Evolutionary conservation across 2,329 filamentous ascomycete species (phyloP), one percentile per base, ranked within the genome.

Genomic region (Ophiostoma tasmaniense): DNA sequence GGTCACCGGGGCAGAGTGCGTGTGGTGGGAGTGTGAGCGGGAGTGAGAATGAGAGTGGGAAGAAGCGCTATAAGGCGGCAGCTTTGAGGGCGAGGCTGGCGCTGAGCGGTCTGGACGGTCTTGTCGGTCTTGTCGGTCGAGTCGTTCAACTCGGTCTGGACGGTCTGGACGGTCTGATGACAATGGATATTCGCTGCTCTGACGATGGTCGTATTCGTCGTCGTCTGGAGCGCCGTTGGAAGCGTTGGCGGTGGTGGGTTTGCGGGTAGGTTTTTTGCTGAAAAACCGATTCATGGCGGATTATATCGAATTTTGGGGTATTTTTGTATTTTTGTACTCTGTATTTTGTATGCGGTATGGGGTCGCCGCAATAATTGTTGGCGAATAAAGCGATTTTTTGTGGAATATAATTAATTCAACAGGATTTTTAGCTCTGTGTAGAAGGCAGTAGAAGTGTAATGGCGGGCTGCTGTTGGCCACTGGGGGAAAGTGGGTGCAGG

Each of bases 241-340:
- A 42, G 64, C 37, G 66, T 80, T 79, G 74, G 78, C 77, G 75
- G 78, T 76, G 73, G 78, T 76, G 73, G 79, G 77, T 76, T 82
- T 83, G 76, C 80, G 78, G 75, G 78, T 76, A 72, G 80, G 77
- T 77, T 82, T 83, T 76, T 81, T 79, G 74, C 74, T 77, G 76
- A 84, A 84, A 81, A 83, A 81, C 81, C 64, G 64, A 45, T 84
- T 84, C 83, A 84, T 84, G 80, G 75, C 64, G 39, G 22, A 20
- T 68, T 66, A 68, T 64, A 33, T 39, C n/a, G n/a, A n/a, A 37
- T 65, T 68, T 67, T 72, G 50, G 33, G 17, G 30, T 52, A 61
- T 10, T 37, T 64, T 68, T 69, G 70, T 66, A 33, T 33, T 8
- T 33, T 33, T 33, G n/a, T n/a, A n/a, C n/a, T n/a, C n/a, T n/a